Evolutionary conservation across 169 alveolate genomes (phyloP).

Genomic region (Babesia bovis): DNA sequence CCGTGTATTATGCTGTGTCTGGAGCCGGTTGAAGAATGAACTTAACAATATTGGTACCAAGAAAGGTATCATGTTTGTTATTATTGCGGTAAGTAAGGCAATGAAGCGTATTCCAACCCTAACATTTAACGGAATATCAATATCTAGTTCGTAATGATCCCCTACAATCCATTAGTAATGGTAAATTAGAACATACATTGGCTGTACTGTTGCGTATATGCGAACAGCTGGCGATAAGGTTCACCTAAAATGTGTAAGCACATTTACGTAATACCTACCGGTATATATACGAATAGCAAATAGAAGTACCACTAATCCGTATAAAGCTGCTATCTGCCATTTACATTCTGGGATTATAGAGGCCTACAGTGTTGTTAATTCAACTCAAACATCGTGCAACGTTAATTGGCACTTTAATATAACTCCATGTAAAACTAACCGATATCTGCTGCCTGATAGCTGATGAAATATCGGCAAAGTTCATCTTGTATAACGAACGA

Average conservation of each 20-base stretch:
- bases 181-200: background rate
- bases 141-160: background rate
- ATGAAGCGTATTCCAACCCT: background rate
- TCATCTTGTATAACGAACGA: background rate
- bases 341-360: conserved; percentile 17
- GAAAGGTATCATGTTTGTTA: conserved; percentile 12
- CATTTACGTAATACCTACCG: background rate
- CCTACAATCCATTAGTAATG: background rate
- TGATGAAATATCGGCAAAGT: background rate
- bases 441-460: conserved; percentile 18
- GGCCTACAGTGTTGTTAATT: conserved; percentile 4
- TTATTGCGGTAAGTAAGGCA: conserved; percentile 2
- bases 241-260: conserved; percentile 7
- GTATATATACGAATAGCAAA: conserved; percentile 2
- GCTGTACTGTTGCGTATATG: background rate
- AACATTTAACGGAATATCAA: background rate
- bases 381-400: background rate
- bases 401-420: background rate
- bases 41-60: conserved; percentile 8
- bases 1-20: background rate
- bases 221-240: conserved; percentile 8
- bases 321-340: conserved; percentile 7
- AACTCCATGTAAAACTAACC: conserved; percentile 7
- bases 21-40: conserved; percentile 9
- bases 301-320: background rate